A percentile compares a stretch with the other conserved stretches of the same genome.
Conservation (phyloP, 805 yeast genomes). For the Metschnikowia vanudenii region DNA sequence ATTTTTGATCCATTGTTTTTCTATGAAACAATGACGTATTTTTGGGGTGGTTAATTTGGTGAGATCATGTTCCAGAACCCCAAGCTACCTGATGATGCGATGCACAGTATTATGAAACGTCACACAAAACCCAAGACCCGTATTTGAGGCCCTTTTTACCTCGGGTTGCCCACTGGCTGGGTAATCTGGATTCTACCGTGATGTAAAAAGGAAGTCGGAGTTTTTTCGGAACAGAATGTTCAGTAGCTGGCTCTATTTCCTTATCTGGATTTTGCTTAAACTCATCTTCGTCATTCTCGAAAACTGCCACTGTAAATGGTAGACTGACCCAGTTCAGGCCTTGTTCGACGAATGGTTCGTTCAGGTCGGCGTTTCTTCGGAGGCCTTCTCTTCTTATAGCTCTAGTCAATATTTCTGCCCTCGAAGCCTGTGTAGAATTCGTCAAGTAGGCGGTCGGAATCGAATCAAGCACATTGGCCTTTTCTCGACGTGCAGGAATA, state of each 20-base stretch:
- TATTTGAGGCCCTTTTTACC: constrained; percentile 21
- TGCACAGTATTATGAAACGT: neutral
- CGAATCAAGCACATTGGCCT: constrained; percentile 26
- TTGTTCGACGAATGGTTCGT: constrained; percentile 12
- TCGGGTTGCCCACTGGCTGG: constrained; percentile 20
- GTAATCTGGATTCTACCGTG: constrained; percentile 26
- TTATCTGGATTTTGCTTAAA: neutral
- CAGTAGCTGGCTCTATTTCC: neutral
- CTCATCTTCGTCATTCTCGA: neutral
- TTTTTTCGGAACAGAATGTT: neutral
- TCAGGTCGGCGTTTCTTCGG: neutral
- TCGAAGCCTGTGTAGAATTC: constrained; percentile 26
- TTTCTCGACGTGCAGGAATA: constrained; percentile 22
- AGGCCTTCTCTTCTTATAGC: constrained; percentile 17
- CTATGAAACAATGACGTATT: too few relatives aligned
- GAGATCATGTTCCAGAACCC: neutral
- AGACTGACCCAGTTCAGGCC: constrained; percentile 37
- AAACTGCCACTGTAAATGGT: constrained; percentile 25
- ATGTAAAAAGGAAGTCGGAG: constrained; percentile 33
- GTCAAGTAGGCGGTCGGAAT: constrained; percentile 38
- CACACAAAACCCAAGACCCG: constrained; percentile 29
- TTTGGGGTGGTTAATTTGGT: too few relatives aligned
- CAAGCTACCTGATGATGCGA: too few relatives aligned
- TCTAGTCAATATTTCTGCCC: constrained; percentile 33
- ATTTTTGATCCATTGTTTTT: too few relatives aligned